A percentile compares a stretch with the other conserved stretches of the same genome.
These are phyloP conservation scores for Fagopyrum tataricum DNA, from an alignment of 148 eudicot species.

Conservation along the genomic window DNA sequence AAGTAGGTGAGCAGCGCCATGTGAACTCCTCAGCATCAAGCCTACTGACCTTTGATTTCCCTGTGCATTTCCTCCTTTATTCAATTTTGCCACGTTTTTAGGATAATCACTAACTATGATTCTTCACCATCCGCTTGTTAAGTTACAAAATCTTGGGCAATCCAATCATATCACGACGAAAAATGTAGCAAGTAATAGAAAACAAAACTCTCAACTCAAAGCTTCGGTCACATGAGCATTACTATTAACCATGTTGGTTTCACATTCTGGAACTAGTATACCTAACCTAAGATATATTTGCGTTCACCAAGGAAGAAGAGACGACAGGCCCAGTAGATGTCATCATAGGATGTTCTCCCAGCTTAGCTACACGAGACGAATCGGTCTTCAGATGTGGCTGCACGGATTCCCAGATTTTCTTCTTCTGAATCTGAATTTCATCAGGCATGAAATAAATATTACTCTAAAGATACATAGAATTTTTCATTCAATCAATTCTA, in stretches of 20 bases:
- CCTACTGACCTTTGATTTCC: no score
- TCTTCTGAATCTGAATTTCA: slow-evolving; percentile 75
- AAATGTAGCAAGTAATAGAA: neutral
- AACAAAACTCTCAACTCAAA: slow-evolving; percentile 1
- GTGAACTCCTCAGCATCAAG: no score
- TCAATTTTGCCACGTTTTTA: no score
- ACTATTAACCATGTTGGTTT: neutral
- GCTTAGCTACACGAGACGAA: slow-evolving; percentile 50
- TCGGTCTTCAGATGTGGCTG: slow-evolving; percentile 92
- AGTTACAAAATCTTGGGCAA: no score
- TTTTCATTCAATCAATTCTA: neutral
- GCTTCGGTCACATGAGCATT: neutral
- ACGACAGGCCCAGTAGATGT: slow-evolving; percentile 67
- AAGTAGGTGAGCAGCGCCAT: no score
- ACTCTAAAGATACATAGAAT: neutral
- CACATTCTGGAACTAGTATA: neutral
- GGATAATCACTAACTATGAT: no score
- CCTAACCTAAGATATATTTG: slow-evolving; percentile 50
- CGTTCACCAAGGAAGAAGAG: slow-evolving; percentile 55
- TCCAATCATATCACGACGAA: neutral
- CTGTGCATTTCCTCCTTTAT: no score
- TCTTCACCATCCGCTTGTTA: no score
- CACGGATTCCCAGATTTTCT: slow-evolving; percentile 84
- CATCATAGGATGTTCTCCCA: slow-evolving; percentile 49
- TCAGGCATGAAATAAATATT: neutral